Percentiles rank a stretch among this genome's conserved stretches.
Conservation (phyloP, 2,329 filamentous ascomycete species). For the Cladorrhinum sp. region DNA sequence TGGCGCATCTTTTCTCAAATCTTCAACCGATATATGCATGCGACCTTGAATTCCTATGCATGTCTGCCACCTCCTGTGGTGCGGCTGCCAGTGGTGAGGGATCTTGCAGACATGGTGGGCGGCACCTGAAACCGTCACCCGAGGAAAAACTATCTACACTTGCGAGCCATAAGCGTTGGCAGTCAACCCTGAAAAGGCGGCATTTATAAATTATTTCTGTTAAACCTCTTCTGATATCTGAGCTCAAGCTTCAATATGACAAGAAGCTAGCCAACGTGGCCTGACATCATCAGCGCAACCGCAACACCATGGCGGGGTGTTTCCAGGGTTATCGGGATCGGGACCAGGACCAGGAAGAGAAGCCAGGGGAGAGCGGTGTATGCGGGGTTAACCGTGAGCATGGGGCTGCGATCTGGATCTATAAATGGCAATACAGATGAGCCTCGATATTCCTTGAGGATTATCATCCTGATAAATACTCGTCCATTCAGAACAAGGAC, state of each 20-base stretch:
- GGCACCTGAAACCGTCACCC: neutral
- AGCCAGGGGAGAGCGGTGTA: neutral
- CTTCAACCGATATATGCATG: neutral
- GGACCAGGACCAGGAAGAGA: neutral
- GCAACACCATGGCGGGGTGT: neutral
- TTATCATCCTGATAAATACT: neutral
- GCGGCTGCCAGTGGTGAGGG: neutral
- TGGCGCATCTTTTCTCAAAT: slow-evolving; percentile 10
- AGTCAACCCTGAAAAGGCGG: neutral
- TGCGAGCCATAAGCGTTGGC: too few species aligned
- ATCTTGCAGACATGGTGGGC: neutral
- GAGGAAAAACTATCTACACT: neutral
- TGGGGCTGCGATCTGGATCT: neutral
- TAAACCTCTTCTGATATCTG: neutral
- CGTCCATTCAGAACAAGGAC: too few species aligned
- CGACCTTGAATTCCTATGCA: slow-evolving; percentile 3
- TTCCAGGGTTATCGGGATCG: neutral
- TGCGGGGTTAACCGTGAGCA: neutral
- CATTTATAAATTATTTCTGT: neutral
- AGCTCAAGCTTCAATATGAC: neutral
- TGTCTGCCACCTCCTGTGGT: neutral
- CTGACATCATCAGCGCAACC: neutral
- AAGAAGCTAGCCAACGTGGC: neutral
- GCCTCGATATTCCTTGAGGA: neutral
- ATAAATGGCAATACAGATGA: neutral